A percentile compares a stretch with the other conserved stretches of the same genome.
Evolutionary conservation across 768 basidiomycete species (phyloP).

Genomic region (Lentinula aciculospora): DNA sequence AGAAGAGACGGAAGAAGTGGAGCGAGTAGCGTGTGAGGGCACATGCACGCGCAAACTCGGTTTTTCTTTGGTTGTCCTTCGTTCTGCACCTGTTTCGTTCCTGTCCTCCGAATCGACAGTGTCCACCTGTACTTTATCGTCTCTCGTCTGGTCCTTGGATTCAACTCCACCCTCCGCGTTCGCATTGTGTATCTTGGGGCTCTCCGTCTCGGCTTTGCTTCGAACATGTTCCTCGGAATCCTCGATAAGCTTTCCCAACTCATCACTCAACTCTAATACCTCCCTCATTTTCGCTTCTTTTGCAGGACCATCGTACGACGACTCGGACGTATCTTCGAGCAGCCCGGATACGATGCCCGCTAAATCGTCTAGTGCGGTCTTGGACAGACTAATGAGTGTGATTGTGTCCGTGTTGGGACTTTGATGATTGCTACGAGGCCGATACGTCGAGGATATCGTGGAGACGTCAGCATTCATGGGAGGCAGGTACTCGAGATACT

Average conservation of each 20-base stretch:
- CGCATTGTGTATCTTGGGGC: background rate
- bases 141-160: background rate
- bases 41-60: background rate
- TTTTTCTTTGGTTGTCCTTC: slow-evolving; percentile 22
- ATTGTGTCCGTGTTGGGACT: background rate
- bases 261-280: slow-evolving; percentile 69
- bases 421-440: background rate
- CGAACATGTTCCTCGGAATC: slow-evolving; percentile 21
- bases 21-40: background rate
- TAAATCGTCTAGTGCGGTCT: slow-evolving; percentile 28
- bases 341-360: slow-evolving; percentile 44
- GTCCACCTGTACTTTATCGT: too few relatives aligned
- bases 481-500: background rate
- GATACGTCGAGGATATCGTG: background rate
- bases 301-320: slow-evolving; percentile 48
- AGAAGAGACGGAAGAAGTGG: background rate
- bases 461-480: background rate
- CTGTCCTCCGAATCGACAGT: background rate
- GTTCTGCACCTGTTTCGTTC: slow-evolving; percentile 7
- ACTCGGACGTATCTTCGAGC: slow-evolving; percentile 30
- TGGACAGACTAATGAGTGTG: background rate
- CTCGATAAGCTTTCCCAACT: slow-evolving; percentile 52
- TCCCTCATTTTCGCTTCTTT: slow-evolving; percentile 61
- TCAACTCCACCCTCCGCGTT: too few relatives aligned
- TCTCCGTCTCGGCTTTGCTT: too few relatives aligned